Conservation (phyloP, 2,329 filamentous ascomycete genomes). For the Fusarium duplospermum region DNA sequence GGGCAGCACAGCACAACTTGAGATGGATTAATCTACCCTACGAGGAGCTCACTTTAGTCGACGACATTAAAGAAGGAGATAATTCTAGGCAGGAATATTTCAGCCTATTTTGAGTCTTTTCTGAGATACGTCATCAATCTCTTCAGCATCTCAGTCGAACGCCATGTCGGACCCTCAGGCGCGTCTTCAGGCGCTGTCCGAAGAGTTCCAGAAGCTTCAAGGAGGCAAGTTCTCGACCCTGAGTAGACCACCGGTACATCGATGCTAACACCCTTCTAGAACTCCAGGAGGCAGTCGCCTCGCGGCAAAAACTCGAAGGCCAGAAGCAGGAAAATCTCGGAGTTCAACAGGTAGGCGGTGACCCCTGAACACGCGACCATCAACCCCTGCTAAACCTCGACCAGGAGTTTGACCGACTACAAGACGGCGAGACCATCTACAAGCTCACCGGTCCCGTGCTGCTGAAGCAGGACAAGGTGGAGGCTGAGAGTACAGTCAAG, state of each 20-base stretch:
- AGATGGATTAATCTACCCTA: constrained; percentile 9
- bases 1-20: constrained; percentile 38
- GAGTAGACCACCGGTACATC: not conserved
- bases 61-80: constrained; percentile 11
- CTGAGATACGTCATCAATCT: not conserved
- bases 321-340: constrained; percentile 93
- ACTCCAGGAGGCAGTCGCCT: constrained; percentile 78
- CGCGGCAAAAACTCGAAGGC: constrained; percentile 90
- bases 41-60: constrained; percentile 26
- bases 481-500: constrained; percentile 91
- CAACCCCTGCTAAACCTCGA: constrained; percentile 22
- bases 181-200: constrained; percentile 82
- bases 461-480: constrained; percentile 91
- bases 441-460: constrained; percentile 94
- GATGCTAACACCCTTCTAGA: constrained; percentile 63
- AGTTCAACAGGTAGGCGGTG: constrained; percentile 76
- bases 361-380: not conserved
- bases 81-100: not conserved
- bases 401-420: constrained; percentile 84
- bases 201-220: constrained; percentile 89
- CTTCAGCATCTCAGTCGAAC: not conserved
- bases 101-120: not conserved
- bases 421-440: constrained; percentile 90
- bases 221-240: constrained; percentile 66
- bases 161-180: constrained; percentile 80